Conservation (phyloP, 2,329 filamentous ascomycete genomes). For the Diaporthe sp. region DNA sequence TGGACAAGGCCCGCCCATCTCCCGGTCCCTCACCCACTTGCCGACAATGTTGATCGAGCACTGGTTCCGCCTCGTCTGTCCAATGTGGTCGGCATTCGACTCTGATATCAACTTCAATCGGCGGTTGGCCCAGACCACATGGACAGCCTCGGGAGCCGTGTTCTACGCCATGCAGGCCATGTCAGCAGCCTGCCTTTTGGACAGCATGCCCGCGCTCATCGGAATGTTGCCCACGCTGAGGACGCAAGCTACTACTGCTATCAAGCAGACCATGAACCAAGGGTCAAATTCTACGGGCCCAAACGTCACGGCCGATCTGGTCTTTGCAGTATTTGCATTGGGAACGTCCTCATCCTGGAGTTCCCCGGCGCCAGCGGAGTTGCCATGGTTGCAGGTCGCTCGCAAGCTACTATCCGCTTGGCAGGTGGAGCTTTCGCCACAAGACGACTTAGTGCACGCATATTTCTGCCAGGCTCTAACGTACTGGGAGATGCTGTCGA, state of each 20-base stretch:
- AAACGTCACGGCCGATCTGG: neutral
- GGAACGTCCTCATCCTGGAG: neutral
- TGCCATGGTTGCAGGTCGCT: neutral
- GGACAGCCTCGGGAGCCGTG: constrained; percentile 39
- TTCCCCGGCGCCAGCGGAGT: neutral
- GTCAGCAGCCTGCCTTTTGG: constrained; percentile 42
- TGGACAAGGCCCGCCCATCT: constrained; percentile 46
- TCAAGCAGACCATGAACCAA: neutral
- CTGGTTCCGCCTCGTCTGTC: constrained; percentile 45
- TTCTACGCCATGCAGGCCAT: constrained; percentile 43
- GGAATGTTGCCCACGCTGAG: neutral
- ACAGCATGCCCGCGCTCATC: constrained; percentile 20
- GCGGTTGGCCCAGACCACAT: constrained; percentile 38
- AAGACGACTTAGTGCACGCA: neutral
- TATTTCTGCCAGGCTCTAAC: neutral
- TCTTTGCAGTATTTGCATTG: neutral
- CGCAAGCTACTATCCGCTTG: neutral
- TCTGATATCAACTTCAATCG: constrained; percentile 42
- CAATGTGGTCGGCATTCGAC: constrained; percentile 43
- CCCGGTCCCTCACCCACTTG: constrained; percentile 40
- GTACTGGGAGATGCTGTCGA: neutral
- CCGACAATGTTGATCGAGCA: constrained; percentile 43
- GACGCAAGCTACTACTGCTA: neutral
- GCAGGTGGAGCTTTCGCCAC: neutral
- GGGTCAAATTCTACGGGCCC: neutral